Conservation (phyloP, 2,329 filamentous ascomycete species). For the Elsinoe fawcettii region DNA sequence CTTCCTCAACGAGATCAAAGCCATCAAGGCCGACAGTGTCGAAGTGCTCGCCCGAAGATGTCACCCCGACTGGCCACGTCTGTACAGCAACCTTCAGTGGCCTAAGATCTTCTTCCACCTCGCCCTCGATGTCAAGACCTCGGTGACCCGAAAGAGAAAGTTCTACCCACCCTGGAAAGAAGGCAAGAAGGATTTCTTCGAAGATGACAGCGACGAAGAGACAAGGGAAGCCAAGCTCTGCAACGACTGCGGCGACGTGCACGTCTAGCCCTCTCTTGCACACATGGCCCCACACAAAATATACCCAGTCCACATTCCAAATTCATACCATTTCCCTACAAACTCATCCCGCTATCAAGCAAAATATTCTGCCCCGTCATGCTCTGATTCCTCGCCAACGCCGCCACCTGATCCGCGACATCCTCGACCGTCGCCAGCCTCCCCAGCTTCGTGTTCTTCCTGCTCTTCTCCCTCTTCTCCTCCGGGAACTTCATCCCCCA, state of each 20-base stretch:
- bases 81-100: slow-evolving; percentile 7
- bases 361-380: slow-evolving; percentile 48
- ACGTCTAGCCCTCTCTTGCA: background rate
- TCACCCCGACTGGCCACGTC: slow-evolving; percentile 4
- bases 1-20: slow-evolving; percentile 85
- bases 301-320: background rate
- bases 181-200: slow-evolving; percentile 12
- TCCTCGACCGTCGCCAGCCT: slow-evolving; percentile 39
- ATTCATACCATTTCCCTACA: slow-evolving; percentile 17
- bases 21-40: slow-evolving; percentile 51
- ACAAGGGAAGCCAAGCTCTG: slow-evolving; percentile 5
- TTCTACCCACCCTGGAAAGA: slow-evolving; percentile 4
- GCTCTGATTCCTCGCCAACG: slow-evolving; percentile 42
- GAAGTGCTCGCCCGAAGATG: slow-evolving; percentile 3
- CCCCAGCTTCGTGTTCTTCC: slow-evolving; percentile 21
- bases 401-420: slow-evolving; percentile 47
- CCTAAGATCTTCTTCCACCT: slow-evolving; percentile 14
- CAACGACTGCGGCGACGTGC: slow-evolving; percentile 1
- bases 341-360: slow-evolving; percentile 39
- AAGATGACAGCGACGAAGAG: slow-evolving; percentile 7
- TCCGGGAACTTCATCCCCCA: slow-evolving; percentile 43
- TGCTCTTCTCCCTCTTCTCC: slow-evolving; percentile 36
- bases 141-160: slow-evolving; percentile 1
- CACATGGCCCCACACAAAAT: background rate
- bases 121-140: slow-evolving; percentile 2